A percentile compares a stretch with the other conserved stretches of the same genome.
phyloP scores from a whole-genome alignment of 495 filamentous ascomycete species.

The Pseudoneurospora amorphoporcata region DNA sequence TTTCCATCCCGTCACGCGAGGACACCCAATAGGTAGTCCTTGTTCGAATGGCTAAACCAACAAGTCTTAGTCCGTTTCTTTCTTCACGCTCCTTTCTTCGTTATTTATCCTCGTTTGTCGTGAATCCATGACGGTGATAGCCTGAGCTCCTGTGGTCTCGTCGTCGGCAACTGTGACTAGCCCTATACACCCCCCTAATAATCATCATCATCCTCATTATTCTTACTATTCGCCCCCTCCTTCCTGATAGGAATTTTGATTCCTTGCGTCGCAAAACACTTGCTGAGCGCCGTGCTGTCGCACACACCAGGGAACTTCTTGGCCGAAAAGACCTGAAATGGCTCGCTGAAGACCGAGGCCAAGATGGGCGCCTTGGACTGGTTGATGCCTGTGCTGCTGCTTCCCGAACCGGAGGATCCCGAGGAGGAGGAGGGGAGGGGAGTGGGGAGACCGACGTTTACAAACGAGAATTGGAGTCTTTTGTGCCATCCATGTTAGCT shows the following conservation, averaged over 20 bases:
- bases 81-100: no score
- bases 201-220: constrained; percentile 55
- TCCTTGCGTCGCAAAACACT: constrained; percentile 88
- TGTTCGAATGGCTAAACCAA: no score
- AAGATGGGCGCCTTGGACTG: constrained; percentile 73
- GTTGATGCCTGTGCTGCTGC: constrained; percentile 44
- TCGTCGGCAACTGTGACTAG: no score
- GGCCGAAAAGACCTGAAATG: constrained; percentile 88
- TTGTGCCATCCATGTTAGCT: background rate
- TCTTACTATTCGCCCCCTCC: constrained; percentile 59
- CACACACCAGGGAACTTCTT: constrained; percentile 99
- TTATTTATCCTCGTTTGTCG: no score
- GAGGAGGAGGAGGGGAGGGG: constrained; percentile 18
- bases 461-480: constrained; percentile 53
- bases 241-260: constrained; percentile 94
- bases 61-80: no score
- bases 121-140: no score
- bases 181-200: constrained; percentile 19
- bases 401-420: constrained; percentile 1
- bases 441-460: constrained; percentile 56
- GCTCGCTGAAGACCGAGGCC: constrained; percentile 77
- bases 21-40: no score
- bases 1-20: no score
- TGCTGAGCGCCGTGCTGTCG: constrained; percentile 86
- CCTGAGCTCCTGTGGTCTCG: no score